Base-by-base conservation (phyloP, 192 early-diverging fungal species). In the Coemansia sp. region DNA sequence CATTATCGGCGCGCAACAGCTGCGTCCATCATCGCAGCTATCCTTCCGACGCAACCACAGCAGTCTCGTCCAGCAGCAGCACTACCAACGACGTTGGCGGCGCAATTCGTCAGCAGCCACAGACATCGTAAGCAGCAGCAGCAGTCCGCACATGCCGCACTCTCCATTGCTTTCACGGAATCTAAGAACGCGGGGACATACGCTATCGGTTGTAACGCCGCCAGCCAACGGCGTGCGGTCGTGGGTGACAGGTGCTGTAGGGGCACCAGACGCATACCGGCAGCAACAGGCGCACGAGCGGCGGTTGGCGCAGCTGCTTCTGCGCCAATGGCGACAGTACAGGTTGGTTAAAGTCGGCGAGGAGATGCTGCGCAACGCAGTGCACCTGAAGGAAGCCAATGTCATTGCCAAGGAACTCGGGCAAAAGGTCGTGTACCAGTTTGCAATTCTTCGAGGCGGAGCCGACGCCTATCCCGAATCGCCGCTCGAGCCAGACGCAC, bases 351-450 rank as follows among this genome's bases (percentile, higher is more conserved):
- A 73, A 19, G 86, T 91, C 62, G 88, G 88, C 13, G 87, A 90
- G 53, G 76, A 76, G 6, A 88, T 91, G 66, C 69, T 91, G 53
- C 86, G 83, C 11, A 88, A 90, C 62, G 88, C 88, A 0, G 78
- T 87, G 7, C 69, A 89, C 25, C 67, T 97, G 49, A 96, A 96
- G 71, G 92, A 96, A 66, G 95, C 93, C 45, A 97, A 96, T 63
- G 85, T 96, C 14, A 93, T 93, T 33, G 84, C 89, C 67, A 86
- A 87, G 53, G 95, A 97, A 70, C 79, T 96, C n/a, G 80, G 75
- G 8, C 93, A 91, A 46, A 76, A 91, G 34, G 90, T 92, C 5
- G 70, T 90, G 4, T 97, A 92, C 77, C 93, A 95, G 66, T 90
- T 94, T 64, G 86, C 88, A 17, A 81, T 95, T 19, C 70, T 92